Base-by-base conservation (phyloP, 331 rosid species). In the Stylosanthes scabra region DNA sequence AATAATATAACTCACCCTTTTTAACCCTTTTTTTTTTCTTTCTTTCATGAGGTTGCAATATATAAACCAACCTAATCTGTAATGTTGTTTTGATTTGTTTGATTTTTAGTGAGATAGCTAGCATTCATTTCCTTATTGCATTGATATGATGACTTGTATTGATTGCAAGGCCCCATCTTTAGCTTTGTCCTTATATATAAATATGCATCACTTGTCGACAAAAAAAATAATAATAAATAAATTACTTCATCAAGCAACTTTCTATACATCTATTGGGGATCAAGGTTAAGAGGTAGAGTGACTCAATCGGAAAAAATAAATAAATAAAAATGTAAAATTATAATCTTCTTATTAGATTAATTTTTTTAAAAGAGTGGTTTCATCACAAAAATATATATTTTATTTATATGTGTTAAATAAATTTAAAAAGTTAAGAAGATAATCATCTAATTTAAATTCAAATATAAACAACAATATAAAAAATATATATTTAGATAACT, bases 101-200 rank as follows among this genome's bases (percentile, higher is more conserved):
- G 31, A 3, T 14, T 39, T 66, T 31, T 27, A 27, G 27, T 57
- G 13, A 71, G 46, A 1, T 27, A 27, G 27, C 28, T 8, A 71
- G 46, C 2, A 8, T 27, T 29, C 31, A 44, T 57, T 71, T 59
- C 49, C 4, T 28, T 15, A 56, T 29, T 42, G n/a, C 57, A 46
- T 49, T 51, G 9, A 25, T 71, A 6, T 44, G 9, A 52, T 44
- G 9, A 52, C 29, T 25, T 58, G 29, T 2, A 44, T 14, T 13
- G 45, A 51, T 25, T 52, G 57, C 13, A 11, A 27, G 2, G 45
- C 25, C 25, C 27, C 66, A 34, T 68, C 47, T 20, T 31, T 15
- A 42, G 34, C 56, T 67, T 49, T 11, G 16, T 67, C 49, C 54
- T 13, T 46, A 14, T 11, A 64, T 52, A 39, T 16, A 69, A 57